A percentile compares a stretch with the other conserved stretches of the same genome.
Evolutionary conservation across 1,284 basidiomycete genomes (phyloP).

Genomic region (Cutaneotrichosporon mucoides): DNA sequence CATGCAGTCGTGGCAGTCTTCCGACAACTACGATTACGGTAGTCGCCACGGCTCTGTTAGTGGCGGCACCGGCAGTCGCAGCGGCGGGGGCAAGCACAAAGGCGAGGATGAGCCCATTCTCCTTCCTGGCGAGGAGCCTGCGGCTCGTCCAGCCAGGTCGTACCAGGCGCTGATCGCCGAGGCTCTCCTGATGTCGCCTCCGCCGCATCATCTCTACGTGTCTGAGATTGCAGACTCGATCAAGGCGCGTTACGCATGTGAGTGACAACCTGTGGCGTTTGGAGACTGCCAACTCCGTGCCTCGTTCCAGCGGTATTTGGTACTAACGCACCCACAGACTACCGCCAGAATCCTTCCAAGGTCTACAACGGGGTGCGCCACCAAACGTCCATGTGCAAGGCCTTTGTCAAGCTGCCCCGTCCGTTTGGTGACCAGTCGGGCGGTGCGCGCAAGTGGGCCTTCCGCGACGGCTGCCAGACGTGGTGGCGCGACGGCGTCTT

Average conservation of each 20-base stretch:
- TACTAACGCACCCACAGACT: conserved; percentile 28
- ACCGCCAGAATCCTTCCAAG: conserved; percentile 47
- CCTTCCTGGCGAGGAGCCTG: conserved; percentile 37
- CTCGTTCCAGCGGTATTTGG: not conserved
- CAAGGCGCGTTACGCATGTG: conserved; percentile 44
- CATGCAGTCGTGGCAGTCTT: not conserved
- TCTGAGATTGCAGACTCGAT: conserved; percentile 47
- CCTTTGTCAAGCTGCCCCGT: conserved; percentile 47
- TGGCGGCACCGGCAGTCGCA: no score
- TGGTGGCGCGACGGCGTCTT: conserved; percentile 44
- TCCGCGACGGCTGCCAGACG: conserved; percentile 45
- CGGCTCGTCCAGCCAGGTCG: conserved; percentile 40
- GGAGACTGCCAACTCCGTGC: not conserved
- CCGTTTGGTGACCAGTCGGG: conserved; percentile 49
- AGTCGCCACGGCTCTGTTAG: not conserved
- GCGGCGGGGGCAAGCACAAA: no score
- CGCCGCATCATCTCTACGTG: conserved; percentile 46
- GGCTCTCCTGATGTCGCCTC: conserved; percentile 36
- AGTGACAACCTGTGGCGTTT: conserved; percentile 21
- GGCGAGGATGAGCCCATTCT: conserved; percentile 41
- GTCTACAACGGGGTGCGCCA: conserved; percentile 51
- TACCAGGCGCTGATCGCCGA: conserved; percentile 49
- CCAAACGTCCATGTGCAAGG: conserved; percentile 48
- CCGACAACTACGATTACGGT: not conserved
- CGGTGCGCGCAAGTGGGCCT: conserved; percentile 48